Conservation (phyloP, 2,329 filamentous ascomycete genomes). For the Cryphonectria parasitica region DNA sequence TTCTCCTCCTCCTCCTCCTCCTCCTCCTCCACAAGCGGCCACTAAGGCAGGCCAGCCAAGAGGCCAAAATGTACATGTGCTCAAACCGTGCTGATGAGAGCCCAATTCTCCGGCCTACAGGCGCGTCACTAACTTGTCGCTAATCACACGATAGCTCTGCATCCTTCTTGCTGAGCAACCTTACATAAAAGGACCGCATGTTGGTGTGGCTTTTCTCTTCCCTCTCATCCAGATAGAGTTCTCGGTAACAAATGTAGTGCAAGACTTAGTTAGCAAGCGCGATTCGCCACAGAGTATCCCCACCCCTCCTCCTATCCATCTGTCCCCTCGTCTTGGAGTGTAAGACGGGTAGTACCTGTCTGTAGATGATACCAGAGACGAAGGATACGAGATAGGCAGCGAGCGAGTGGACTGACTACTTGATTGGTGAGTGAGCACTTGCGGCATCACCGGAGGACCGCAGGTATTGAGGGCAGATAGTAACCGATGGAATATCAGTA, state of each 20-base stretch:
- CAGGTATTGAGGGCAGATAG: neutral
- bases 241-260: neutral
- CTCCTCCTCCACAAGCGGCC: neutral
- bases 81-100: neutral
- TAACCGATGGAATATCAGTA: too few species aligned
- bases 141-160: slow-evolving; percentile 2
- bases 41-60: neutral
- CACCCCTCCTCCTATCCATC: neutral
- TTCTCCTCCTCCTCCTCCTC: neutral
- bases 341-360: neutral
- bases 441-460: neutral
- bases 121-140: neutral
- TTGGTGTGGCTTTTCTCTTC: neutral
- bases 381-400: neutral
- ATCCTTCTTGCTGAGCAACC: neutral
- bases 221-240: neutral
- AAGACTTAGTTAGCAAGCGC: neutral
- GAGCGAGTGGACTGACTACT: neutral
- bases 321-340: neutral
- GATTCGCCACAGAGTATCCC: neutral
- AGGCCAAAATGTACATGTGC: neutral
- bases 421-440: neutral
- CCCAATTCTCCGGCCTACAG: neutral
- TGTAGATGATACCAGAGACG: neutral
- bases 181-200: neutral